Percentiles rank a stretch among this genome's conserved stretches.
Evolutionary conservation across 202 grass and related monocot genomes (phyloP).

Genomic region (Dendrocalamus latiflorus): DNA sequence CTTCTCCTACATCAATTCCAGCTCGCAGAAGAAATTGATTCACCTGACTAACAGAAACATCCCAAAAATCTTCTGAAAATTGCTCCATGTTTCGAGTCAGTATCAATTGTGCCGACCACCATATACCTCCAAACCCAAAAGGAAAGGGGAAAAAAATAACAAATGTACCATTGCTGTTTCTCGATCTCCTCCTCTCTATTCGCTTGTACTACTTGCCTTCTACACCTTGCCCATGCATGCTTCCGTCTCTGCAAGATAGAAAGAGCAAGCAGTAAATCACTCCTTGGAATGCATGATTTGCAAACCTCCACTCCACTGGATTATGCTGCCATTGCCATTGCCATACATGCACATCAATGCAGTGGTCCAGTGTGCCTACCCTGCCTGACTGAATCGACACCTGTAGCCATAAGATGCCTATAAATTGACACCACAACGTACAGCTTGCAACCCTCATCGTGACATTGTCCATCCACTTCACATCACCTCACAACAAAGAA

Average conservation of each 20-base stretch:
- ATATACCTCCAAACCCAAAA: neutral
- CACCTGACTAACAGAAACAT: too few relatives aligned
- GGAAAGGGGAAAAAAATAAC: neutral
- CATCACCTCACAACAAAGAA: neutral
- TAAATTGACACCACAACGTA: constrained; percentile 32
- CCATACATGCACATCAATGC: neutral
- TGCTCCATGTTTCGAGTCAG: neutral
- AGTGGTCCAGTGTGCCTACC: neutral
- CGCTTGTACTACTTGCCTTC: constrained; percentile 23
- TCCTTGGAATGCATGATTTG: constrained; percentile 33
- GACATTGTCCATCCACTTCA: neutral
- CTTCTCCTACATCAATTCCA: too few relatives aligned
- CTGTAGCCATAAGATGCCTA: constrained; percentile 26
- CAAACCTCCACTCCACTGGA: neutral
- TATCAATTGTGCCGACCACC: neutral
- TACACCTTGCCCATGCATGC: constrained; percentile 18
- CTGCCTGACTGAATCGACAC: neutral
- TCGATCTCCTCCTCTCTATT: neutral
- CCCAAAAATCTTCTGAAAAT: neutral
- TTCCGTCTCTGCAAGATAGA: constrained; percentile 20
- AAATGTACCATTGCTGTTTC: neutral
- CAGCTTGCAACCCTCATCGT: neutral
- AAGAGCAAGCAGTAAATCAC: constrained; percentile 12
- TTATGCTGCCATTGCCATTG: constrained; percentile 30
- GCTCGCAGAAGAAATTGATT: too few relatives aligned